Evolutionary conservation across 192 early-diverging fungal genomes (phyloP).

Genomic region (Backusella parvicylindrica): DNA sequence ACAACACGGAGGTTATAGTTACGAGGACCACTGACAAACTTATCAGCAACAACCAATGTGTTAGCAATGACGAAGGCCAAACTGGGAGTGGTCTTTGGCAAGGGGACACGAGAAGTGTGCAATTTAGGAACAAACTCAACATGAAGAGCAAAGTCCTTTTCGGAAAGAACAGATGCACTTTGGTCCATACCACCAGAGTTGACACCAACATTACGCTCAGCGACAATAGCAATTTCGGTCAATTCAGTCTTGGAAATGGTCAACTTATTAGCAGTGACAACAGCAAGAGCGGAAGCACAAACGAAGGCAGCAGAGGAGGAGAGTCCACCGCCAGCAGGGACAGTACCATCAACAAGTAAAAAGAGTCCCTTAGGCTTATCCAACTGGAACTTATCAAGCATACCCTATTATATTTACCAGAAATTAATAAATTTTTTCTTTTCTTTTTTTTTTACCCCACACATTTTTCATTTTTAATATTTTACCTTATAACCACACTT

Average conservation of each 20-base stretch:
- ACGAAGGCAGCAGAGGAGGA: slow-evolving; percentile 86
- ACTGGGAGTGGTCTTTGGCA: slow-evolving; percentile 51
- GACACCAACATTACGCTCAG: slow-evolving; percentile 80
- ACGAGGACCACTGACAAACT: slow-evolving; percentile 79
- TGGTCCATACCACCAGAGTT: slow-evolving; percentile 88
- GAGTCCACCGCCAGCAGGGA: slow-evolving; percentile 81
- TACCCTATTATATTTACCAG: slow-evolving; percentile 35
- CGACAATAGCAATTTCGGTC: slow-evolving; percentile 70
- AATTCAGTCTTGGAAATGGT: slow-evolving; percentile 49
- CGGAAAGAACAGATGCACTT: slow-evolving; percentile 79
- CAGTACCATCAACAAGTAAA: slow-evolving; percentile 73
- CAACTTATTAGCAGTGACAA: slow-evolving; percentile 49
- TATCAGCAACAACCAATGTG: slow-evolving; percentile 82
- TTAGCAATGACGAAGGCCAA: slow-evolving; percentile 88
- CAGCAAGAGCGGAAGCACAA: slow-evolving; percentile 72
- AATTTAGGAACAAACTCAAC: slow-evolving; percentile 84
- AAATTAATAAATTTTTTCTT: not conserved
- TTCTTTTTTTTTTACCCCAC: not conserved
- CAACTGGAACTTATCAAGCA: slow-evolving; percentile 49
- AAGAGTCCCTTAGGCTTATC: slow-evolving; percentile 56
- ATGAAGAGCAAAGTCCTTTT: slow-evolving; percentile 62
- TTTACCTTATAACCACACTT: slow-evolving; percentile 82
- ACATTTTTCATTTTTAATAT: not conserved
- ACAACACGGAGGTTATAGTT: slow-evolving; percentile 94
- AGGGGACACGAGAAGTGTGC: slow-evolving; percentile 51